Evolutionary conservation across 495 filamentous ascomycete genomes (phyloP).

Genomic region (Podospora appendiculata): DNA sequence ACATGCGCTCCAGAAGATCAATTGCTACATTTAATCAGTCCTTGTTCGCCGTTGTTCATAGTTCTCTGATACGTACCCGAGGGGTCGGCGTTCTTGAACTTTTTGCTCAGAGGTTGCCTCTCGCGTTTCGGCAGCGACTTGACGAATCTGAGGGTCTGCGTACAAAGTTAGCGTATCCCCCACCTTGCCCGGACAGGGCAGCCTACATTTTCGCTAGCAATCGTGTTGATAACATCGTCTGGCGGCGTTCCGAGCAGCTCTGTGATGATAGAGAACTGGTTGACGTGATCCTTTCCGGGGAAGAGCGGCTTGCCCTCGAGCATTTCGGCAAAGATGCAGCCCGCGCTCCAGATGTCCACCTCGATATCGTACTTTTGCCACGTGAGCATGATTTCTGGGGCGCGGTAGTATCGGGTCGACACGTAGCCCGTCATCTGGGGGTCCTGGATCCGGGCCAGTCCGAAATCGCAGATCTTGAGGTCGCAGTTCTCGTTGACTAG

Average conservation of each 20-base stretch:
- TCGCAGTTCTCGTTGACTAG: slow-evolving; percentile 99
- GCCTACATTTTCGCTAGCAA: slow-evolving; percentile 94
- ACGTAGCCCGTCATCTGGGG: slow-evolving; percentile 99
- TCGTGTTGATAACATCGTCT: slow-evolving; percentile 96
- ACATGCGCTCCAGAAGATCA: slow-evolving; percentile 91
- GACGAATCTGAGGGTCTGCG: slow-evolving; percentile 88
- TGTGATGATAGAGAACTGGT: slow-evolving; percentile 99
- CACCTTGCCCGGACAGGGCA: background rate
- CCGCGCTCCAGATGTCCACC: slow-evolving; percentile 98
- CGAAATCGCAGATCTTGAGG: slow-evolving; percentile 98
- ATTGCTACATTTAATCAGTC: slow-evolving; percentile 53
- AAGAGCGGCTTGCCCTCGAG: slow-evolving; percentile 96
- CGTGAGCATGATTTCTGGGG: slow-evolving; percentile 98
- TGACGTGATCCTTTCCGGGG: slow-evolving; percentile 98
- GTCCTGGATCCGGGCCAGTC: slow-evolving; percentile 93
- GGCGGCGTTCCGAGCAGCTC: slow-evolving; percentile 96
- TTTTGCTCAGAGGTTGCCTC: slow-evolving; percentile 78
- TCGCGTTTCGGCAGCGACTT: slow-evolving; percentile 96
- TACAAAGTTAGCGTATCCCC: background rate
- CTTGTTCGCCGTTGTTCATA: background rate
- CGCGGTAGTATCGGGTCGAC: slow-evolving; percentile 96
- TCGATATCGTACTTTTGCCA: slow-evolving; percentile 99
- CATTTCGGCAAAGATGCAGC: slow-evolving; percentile 99
- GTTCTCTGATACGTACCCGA: slow-evolving; percentile 47
- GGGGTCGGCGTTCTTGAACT: slow-evolving; percentile 95